Evolutionary conservation across 2,329 filamentous ascomycete species (phyloP), one percentile per base, ranked within the genome.

Genomic region (Fusarium camptoceras): DNA sequence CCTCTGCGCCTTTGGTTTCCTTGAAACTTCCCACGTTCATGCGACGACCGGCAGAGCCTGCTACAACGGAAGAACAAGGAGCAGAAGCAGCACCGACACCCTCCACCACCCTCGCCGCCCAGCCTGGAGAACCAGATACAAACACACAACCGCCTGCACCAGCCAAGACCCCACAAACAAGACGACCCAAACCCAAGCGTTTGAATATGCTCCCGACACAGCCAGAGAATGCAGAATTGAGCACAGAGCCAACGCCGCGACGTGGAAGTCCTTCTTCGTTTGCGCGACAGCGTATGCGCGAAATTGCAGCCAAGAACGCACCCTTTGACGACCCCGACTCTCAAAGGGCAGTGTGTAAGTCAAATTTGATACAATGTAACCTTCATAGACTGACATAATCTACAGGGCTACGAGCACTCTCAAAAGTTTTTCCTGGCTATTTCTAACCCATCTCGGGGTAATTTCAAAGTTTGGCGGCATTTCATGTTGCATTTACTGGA

Each of bases 381-480:
- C 20, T 34, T n/a, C 24, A 41, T 50, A n/a, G 57, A 55, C 63
- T 75, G 44, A 75, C 65, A n/a, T 42, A 6, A 7, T 8, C 14
- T 28, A 5, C 56, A 84, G 83, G 83, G 83, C 80, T 81, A 55
- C 81, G 79, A 59, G 79, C 78, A 55, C 75, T 83, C 56, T 78
- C 80, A 37, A 83, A 82, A 44, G 76, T 84, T 54, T 85, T 85
- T 55, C 83, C 83, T 8, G 80, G 80, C 24, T 78, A 81, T 55
- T 75, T 74, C 46, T 79, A 70, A 51, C 42, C 25, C 20, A 18
- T 22, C 24, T 43, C 62, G 53, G 65, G 50, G 46, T 62, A 49
- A 39, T 41, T 59, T 59, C 27, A 24, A 41, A 55, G 55, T 51
- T 66, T 56, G 63, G 43, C 43, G 55, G 48, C 30, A 67, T 68